These are phyloP conservation scores for Stipa capillata DNA, from an alignment of 176 grass and related monocot species.

Conservation along the genomic window DNA sequence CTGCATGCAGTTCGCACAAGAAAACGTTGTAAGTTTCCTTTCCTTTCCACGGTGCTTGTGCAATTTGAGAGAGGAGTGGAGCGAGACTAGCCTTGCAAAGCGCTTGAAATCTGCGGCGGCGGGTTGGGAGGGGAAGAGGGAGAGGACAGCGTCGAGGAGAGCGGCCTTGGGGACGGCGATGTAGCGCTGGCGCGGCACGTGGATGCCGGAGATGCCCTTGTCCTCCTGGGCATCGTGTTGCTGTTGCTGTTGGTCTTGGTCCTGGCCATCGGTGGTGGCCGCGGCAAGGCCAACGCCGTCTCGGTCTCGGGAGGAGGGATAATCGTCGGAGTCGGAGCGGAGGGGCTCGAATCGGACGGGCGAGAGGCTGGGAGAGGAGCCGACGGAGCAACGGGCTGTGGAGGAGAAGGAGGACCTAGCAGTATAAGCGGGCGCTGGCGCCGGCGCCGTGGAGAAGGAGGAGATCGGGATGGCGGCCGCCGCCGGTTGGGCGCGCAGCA, in stretches of 20 bases:
- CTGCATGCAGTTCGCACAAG: not conserved
- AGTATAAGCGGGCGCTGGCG: not conserved
- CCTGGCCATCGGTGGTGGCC: not conserved
- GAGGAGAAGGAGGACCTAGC: not conserved
- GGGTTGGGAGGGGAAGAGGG: constrained; percentile 32
- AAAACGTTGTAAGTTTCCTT: not conserved
- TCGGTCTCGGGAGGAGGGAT: not conserved
- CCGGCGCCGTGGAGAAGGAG: not conserved
- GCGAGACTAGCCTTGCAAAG: constrained; percentile 25
- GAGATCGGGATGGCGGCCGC: not conserved
- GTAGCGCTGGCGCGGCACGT: constrained; percentile 84
- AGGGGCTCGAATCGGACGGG: constrained; percentile 10
- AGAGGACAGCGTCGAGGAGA: constrained; percentile 59
- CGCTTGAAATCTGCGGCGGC: constrained; percentile 38
- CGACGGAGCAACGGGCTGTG: not conserved
- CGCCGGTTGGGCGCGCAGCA: not conserved
- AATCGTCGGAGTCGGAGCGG: not conserved
- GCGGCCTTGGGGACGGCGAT: constrained; percentile 62
- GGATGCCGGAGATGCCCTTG: constrained; percentile 44
- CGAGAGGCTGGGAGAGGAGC: constrained; percentile 3
- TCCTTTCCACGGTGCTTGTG: not conserved
- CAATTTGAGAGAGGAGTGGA: not conserved
- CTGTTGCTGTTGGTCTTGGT: not conserved
- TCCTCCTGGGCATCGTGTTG: not conserved
- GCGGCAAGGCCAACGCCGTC: not conserved